phyloP scores from a whole-genome alignment of 805 yeast species.

The Lachancea meyersii region DNA sequence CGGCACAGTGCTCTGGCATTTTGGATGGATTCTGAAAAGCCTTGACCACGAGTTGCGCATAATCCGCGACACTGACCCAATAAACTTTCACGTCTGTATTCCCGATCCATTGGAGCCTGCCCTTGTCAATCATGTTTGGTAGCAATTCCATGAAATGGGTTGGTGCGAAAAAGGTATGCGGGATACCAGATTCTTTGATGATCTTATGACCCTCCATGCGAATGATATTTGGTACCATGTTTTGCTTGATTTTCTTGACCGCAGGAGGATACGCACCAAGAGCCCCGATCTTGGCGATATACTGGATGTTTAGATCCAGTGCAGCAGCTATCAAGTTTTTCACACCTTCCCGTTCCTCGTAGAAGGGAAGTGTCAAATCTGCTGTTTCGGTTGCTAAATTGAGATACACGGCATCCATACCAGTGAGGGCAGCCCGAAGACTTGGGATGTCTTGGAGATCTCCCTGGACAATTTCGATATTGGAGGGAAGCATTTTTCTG shows the following conservation, averaged over 20 bases:
- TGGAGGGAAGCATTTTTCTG: slow-evolving; percentile 4
- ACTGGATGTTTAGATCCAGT: slow-evolving; percentile 3
- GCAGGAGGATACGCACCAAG: slow-evolving; percentile 7
- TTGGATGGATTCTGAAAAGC: slow-evolving; percentile 1
- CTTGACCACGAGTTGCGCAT: slow-evolving; percentile 3
- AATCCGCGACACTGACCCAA: slow-evolving; percentile 5
- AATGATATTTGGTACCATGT: slow-evolving; percentile 5
- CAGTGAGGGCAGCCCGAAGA: slow-evolving; percentile 4
- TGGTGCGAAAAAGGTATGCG: slow-evolving; percentile 7
- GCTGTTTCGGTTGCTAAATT: slow-evolving; percentile 5
- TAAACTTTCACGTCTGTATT: not conserved
- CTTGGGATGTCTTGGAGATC: slow-evolving; percentile 1
- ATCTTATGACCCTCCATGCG: slow-evolving; percentile 4
- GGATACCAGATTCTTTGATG: slow-evolving; percentile 1
- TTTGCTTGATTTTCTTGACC: slow-evolving; percentile 1
- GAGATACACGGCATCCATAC: slow-evolving; percentile 4
- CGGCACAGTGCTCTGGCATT: slow-evolving; percentile 7
- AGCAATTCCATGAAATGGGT: slow-evolving; percentile 10
- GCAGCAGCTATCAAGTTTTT: slow-evolving; percentile 2
- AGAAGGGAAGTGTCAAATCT: slow-evolving; percentile 5
- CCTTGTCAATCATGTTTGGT: slow-evolving; percentile 7
- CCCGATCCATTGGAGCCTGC: slow-evolving; percentile 2
- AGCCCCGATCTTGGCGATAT: slow-evolving; percentile 5
- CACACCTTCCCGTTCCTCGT: slow-evolving; percentile 6
- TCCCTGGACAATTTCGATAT: slow-evolving; percentile 4